Evolutionary conservation across 805 yeast species (phyloP).

Genomic region (Cyberlindnera mississippiensis): DNA sequence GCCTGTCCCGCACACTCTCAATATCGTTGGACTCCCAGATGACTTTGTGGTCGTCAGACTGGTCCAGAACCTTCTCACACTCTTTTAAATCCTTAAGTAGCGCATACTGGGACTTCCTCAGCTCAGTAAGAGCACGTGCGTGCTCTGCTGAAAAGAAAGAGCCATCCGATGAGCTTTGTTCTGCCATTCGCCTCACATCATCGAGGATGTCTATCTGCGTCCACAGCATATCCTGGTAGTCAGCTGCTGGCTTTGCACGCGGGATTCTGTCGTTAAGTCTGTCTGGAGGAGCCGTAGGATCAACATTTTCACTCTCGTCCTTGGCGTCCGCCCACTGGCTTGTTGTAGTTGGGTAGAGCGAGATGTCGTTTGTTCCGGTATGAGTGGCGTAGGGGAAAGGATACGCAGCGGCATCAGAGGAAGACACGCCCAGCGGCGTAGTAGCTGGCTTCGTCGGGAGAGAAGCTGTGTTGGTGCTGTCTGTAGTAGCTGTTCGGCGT

Average conservation of each 20-base stretch:
- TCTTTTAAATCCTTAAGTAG: constrained; percentile 21
- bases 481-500: too few species aligned
- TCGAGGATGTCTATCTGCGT: constrained; percentile 82
- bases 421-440: too few species aligned
- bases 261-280: constrained; percentile 44
- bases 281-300: too few species aligned
- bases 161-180: constrained; percentile 15
- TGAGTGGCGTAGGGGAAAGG: too few species aligned
- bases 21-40: constrained; percentile 25
- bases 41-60: constrained; percentile 15
- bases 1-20: constrained; percentile 31
- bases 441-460: too few species aligned
- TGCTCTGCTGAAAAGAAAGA: constrained; percentile 13
- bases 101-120: constrained; percentile 18
- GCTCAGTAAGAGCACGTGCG: constrained; percentile 10
- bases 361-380: too few species aligned
- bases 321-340: too few species aligned
- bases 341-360: too few species aligned
- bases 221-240: constrained; percentile 77
- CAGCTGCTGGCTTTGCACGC: constrained; percentile 53
- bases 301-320: too few species aligned
- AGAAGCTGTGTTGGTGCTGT: too few species aligned
- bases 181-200: constrained; percentile 52
- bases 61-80: constrained; percentile 13
- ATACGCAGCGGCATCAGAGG: too few species aligned